Evolutionary conservation across 1,139 yeast genomes (phyloP), one percentile per base, ranked within the genome.

Genomic region (Schizosaccharomyces versatilis): DNA sequence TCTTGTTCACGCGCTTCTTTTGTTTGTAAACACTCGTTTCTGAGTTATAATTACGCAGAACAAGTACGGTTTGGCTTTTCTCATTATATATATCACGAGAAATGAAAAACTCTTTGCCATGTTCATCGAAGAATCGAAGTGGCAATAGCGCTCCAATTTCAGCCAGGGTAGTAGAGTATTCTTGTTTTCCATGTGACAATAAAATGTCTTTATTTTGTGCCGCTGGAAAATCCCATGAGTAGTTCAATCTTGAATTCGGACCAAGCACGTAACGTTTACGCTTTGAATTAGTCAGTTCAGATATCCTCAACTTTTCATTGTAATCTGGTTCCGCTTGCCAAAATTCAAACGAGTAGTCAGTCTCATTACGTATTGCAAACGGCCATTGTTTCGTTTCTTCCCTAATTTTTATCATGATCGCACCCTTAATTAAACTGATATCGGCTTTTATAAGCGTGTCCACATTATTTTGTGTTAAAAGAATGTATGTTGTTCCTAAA

Each of bases 161-260:
- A 19, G 49, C 49, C 36, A 44, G 32, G 8, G 49, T 44, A 8
- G 49, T 44, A 8, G 12, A 9, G n/a, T 36, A 44, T 32, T 44
- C 32, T 17, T 44, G 19, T 3, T 17, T n/a, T 8, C 49, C 38
- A 44, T 9, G n/a, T 2, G 14, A 17, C 38, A 44, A 44, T 19
- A 32, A 10, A 19, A 44, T 68, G 63, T 88, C 96, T 65, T 86
- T 88, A 52, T 82, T 76, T 9, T 78, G 71, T 0, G 95, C 96
- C 56, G 94, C 85, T 0, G 98, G 98, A 68, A 78, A 90, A 65
- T 93, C 98, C 85, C 95, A 93, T 0, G 98, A 86, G 66, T 90
- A 93, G 0, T 97, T 96, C 97, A 93, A 90, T 1, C 85, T 94
- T 69, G 95, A 84, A 65, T 78, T 80, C 1, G 94, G 79, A 0